Conservation (phyloP, 2,329 filamentous ascomycete genomes). For the Colletotrichum melonis region DNA sequence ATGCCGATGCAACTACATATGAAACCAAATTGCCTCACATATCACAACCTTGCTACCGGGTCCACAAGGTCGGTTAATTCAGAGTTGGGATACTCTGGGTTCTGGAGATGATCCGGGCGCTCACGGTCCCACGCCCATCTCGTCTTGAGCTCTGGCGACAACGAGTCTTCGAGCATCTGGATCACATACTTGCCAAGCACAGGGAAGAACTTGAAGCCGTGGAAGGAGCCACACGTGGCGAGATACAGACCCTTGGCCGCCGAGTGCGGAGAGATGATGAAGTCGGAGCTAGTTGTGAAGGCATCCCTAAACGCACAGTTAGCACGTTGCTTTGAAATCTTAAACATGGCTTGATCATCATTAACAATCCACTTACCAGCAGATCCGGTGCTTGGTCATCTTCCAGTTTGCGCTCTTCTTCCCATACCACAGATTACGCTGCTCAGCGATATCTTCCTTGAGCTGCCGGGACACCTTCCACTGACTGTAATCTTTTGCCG, state of each 20-base stretch:
- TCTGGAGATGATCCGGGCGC: conserved; percentile 61
- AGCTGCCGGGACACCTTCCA: conserved; percentile 68
- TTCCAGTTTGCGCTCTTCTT: conserved; percentile 65
- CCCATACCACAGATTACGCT: conserved; percentile 70
- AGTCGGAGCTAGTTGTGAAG: conserved; percentile 70
- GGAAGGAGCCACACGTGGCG: conserved; percentile 74
- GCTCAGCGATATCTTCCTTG: conserved; percentile 68
- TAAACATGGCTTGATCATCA: neutral
- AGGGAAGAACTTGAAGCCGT: conserved; percentile 76
- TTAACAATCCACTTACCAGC: conserved; percentile 65
- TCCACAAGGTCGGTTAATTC: conserved; percentile 66
- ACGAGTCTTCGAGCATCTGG: conserved; percentile 62
- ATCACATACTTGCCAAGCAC: conserved; percentile 71
- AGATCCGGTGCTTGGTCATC: conserved; percentile 72
- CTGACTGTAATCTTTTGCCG: conserved; percentile 67
- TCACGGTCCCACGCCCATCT: conserved; percentile 72
- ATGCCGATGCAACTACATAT: neutral
- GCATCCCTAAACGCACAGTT: conserved; percentile 65
- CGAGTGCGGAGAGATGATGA: conserved; percentile 69
- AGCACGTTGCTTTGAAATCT: neutral
- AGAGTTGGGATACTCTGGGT: conserved; percentile 66
- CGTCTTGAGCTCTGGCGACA: conserved; percentile 54
- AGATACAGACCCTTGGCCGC: conserved; percentile 66
- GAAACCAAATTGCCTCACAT: neutral
- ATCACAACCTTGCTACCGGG: conserved; percentile 43